Evolutionary conservation across 352 stramenopile genomes (phyloP).

Genomic region (Globisporangium splendens): DNA sequence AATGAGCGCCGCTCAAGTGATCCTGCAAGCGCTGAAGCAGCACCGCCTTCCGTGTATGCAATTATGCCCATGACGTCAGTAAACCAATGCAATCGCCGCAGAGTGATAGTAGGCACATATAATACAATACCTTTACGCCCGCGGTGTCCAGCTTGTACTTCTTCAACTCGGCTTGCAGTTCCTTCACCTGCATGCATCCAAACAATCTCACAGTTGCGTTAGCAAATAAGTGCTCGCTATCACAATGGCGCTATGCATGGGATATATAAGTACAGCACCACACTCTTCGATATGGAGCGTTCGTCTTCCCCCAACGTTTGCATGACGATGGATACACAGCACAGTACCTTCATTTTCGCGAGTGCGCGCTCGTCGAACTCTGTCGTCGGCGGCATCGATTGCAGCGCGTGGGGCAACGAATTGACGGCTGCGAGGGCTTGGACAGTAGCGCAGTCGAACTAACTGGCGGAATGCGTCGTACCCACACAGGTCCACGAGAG

Average conservation of each 20-base stretch:
- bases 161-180: conserved; percentile 43
- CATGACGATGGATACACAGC: not conserved
- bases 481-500: too few species aligned
- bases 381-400: not conserved
- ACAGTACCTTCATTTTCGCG: conserved; percentile 10
- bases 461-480: too few species aligned
- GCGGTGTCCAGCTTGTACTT: conserved; percentile 33
- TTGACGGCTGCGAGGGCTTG: too few species aligned
- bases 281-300: not conserved
- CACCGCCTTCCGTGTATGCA: conserved; percentile 20
- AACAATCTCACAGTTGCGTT: too few species aligned
- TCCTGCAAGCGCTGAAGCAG: conserved; percentile 34
- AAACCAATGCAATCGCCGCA: not conserved
- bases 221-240: too few species aligned
- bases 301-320: not conserved
- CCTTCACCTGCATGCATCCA: conserved; percentile 34
- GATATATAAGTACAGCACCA: too few species aligned
- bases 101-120: not conserved
- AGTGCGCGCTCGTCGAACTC: conserved; percentile 8
- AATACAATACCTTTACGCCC: conserved; percentile 48
- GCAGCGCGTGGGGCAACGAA: not conserved
- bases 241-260: too few species aligned
- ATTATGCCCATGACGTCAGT: too few species aligned
- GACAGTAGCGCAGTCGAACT: too few species aligned
- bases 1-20: conserved; percentile 14